Evolutionary conservation across 1,139 yeast genomes (phyloP), one percentile per base, ranked within the genome.

Genomic region (Lodderomyces parapsilosis): DNA sequence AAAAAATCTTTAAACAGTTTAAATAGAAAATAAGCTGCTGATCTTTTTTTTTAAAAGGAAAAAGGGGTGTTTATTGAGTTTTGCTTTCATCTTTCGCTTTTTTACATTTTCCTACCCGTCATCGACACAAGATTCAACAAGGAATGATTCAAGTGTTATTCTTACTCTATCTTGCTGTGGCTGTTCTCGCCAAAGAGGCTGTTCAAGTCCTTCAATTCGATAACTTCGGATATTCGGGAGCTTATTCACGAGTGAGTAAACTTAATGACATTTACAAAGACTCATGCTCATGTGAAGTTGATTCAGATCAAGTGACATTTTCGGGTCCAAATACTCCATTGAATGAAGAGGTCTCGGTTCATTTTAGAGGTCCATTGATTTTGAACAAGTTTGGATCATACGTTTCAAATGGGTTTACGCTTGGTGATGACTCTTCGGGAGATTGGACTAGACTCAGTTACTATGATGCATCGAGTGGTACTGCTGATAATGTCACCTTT

Each of bases 351-450:
- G 71, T 91, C 42, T 83, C 96, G 14, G 87, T 93, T 45, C 98
- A 91, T 65, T 88, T 91, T 74, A 82, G 98, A 68, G 99, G 98
- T 45, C 99, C 98, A 27, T 64, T 93, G 53, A 74, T 78, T 47
- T 77, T 91, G 60, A 68, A 74, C 57, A 86, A 87, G 66, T 89
- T 93, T 60, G 97, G 90, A 53, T 68, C 61, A 31, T 71, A 70
- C 52, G 63, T 59, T 14, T 55, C 74, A 2, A 56, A 53, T 13
- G 51, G 88, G 76, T 53, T 85, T 31, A 52, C 67, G 15, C 51
- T 68, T 36, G 59, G 73, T 24, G 51, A 63, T 27, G 51, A 58
- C 33, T 42, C 55, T n/a, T 57, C 71, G 27, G 74, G 78, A 41
- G 79, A 70, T 54, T 91, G 96, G 96, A 55, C 65, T 40, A 80